Evolutionary conservation across 2,329 filamentous ascomycete genomes (phyloP), one percentile per base, ranked within the genome.

Genomic region (Penicillium corylophilum): DNA sequence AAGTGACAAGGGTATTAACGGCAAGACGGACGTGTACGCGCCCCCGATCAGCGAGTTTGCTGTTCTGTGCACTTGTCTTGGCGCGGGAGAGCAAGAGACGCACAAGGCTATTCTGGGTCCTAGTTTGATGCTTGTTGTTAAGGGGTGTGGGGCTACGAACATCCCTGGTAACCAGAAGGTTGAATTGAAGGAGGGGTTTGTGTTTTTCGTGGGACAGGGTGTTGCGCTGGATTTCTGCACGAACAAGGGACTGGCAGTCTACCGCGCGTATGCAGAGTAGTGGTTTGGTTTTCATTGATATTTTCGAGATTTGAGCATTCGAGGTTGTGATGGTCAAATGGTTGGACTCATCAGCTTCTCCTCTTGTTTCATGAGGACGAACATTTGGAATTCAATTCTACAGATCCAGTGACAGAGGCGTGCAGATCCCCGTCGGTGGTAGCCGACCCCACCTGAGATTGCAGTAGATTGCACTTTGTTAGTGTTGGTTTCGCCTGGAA

Each of bases 21-120:
- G 85, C 0, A 84, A 81, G 68, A 88, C 86, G 1, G 75, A 78
- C 44, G 72, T 85, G 1, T 89, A 88, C 63, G 77, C 75, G 9
- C 87, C 87, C 5, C 85, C 86, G 0, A 79, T 89, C 69, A 84
- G 81, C 61, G 88, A 91, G 69, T 91, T 92, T 63, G 81, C 84
- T 59, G 82, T 91, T 73, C 71, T 90, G 10, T 76, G 79, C 43
- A 84, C 81, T 2, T 77, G 78, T 18, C 63, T 91, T n/a, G 68
- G 65, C 3, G 68, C 70, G 0, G 82, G 80, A 0, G 83, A 88
- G 61, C 79, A 70, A 33, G 87, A 91, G 59, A 75, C 71, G 5
- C 71, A 88, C 15, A 71, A 70, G 40, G 71, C 75, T 2, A 71
- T 85, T 18, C 74, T 78, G 0, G 87, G 87, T 0, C 85, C 86